phyloP scores from a whole-genome alignment of 2,329 filamentous ascomycete genomes.

The Tolypocladium album region DNA sequence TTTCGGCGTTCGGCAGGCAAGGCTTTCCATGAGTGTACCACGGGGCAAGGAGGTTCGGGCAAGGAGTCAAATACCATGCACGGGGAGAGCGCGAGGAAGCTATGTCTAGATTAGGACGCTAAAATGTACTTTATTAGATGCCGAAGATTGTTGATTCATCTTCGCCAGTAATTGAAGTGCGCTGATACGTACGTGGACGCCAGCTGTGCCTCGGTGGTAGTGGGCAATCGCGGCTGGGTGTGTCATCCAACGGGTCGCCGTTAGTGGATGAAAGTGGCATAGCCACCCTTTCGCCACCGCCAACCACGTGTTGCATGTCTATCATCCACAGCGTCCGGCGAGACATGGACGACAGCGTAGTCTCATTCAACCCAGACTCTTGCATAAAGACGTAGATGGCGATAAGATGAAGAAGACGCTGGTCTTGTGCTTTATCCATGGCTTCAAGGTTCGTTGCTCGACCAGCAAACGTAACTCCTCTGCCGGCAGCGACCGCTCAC shows the following conservation, averaged over 20 bases:
- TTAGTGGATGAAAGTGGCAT: not conserved
- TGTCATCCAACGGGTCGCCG: not conserved
- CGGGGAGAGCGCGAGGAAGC: slow-evolving; percentile 5
- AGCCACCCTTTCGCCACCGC: not conserved
- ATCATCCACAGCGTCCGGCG: not conserved
- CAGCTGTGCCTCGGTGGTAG: not conserved
- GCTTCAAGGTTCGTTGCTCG: slow-evolving; percentile 55
- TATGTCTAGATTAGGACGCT: slow-evolving; percentile 18
- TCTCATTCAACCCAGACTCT: not conserved
- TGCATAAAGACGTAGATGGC: not conserved
- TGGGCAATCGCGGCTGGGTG: not conserved
- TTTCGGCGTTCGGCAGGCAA: slow-evolving; percentile 12
- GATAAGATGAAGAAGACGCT: slow-evolving; percentile 57
- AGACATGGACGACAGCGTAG: not conserved
- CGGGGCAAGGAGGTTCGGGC: slow-evolving; percentile 7
- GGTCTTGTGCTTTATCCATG: slow-evolving; percentile 75
- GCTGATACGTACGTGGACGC: not conserved
- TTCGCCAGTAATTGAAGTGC: not conserved
- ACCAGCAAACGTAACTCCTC: not conserved
- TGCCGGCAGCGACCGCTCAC: not conserved
- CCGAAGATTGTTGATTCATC: slow-evolving; percentile 4
- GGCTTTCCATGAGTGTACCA: slow-evolving; percentile 9
- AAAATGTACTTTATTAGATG: slow-evolving; percentile 33
- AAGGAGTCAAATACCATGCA: slow-evolving; percentile 15
- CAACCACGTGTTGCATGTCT: not conserved